Conservation (phyloP, 768 basidiomycete genomes). For the Rhodotorula diobovata region DNA sequence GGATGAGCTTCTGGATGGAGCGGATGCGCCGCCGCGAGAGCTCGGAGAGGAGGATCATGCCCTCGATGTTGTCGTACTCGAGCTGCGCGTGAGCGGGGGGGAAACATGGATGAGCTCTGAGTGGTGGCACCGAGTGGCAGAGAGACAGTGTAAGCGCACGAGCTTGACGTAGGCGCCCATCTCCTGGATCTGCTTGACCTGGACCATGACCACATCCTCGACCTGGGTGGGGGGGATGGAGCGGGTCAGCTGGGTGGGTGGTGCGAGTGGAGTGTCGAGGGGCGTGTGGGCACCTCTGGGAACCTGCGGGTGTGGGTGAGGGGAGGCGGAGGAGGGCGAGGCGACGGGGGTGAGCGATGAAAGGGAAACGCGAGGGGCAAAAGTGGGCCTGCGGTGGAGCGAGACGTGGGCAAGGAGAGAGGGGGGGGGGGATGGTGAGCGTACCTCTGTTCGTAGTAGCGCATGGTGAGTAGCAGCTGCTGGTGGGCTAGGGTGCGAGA, state of each 20-base stretch:
- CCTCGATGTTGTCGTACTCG: slow-evolving; percentile 98
- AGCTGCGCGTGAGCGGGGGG: slow-evolving; percentile 56
- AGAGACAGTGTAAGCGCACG: slow-evolving; percentile 50
- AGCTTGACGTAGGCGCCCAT: slow-evolving; percentile 99
- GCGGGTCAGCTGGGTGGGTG: not conserved
- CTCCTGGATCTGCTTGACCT: slow-evolving; percentile 97
- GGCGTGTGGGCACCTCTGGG: slow-evolving; percentile 19
- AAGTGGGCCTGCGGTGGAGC: not conserved
- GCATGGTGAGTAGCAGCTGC: slow-evolving; percentile 7
- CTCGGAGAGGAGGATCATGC: slow-evolving; percentile 99
- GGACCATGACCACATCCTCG: slow-evolving; percentile 98
- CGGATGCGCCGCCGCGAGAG: slow-evolving; percentile 91
- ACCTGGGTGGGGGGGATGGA: slow-evolving; percentile 55
- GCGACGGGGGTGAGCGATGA: too few species aligned
- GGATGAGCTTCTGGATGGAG: slow-evolving; percentile 95
- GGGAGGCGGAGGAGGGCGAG: not conserved
- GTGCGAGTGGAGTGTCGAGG: not conserved
- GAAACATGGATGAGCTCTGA: not conserved
- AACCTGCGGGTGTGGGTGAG: slow-evolving; percentile 2
- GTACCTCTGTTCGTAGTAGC: slow-evolving; percentile 35
- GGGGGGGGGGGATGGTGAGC: not conserved
- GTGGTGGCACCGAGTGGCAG: not conserved
- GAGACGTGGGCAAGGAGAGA: too few species aligned
- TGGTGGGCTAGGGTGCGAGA: too few species aligned
- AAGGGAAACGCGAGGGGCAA: too few species aligned